Evolutionary conservation across 2,329 filamentous ascomycete genomes (phyloP), one percentile per base, ranked within the genome.

Genomic region (Cladophialophora yegresii): DNA sequence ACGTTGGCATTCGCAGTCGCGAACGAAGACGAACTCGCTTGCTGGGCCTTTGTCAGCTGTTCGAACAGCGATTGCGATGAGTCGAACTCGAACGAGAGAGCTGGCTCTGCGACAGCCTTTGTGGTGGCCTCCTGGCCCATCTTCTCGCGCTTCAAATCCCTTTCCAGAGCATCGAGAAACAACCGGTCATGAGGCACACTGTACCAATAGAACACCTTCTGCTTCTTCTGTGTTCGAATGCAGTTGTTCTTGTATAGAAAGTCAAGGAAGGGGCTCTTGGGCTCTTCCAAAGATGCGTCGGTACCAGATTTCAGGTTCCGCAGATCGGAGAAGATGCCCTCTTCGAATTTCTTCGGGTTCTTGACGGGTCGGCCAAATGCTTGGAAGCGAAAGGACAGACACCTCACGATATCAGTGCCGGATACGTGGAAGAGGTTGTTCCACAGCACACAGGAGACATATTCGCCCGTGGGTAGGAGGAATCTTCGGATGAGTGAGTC

Each of bases 231-330:
- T 43, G 95, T 99, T 72, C 95, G 89, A 73, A 99, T 99, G 85
- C 95, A 99, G 83, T 99, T 99, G 86, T 99, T 99, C 85, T 99
- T 99, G 87, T 99, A 99, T 51, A 99, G 84, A 78, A 98, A 99
- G 79, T 99, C 95, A 67, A 99, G 86, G 81, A 99, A 99, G 1
- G 91, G 89, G 80, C 93, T 98, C 85, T 99, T 99, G 62, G 95
- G 95, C 82, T 99, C 95, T 80, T 99, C 95, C 66, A 99, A 87
- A 49, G 95, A 97, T 55, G 95, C 95, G 82, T 99, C 95, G 73
- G 93, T 98, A 70, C 95, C 95, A 26, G 95, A 96, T 81, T 99
- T 99, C 72, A 99, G 85, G 78, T 99, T 99, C 78, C 95, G 91
- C 77, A 99, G 83, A 77, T 99, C 95, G 50, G 95, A 99, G 80